Percentiles rank a stretch among this genome's conserved stretches.
Conservation (phyloP, 2,329 filamentous ascomycete species). For the Colletotrichum musicola region DNA sequence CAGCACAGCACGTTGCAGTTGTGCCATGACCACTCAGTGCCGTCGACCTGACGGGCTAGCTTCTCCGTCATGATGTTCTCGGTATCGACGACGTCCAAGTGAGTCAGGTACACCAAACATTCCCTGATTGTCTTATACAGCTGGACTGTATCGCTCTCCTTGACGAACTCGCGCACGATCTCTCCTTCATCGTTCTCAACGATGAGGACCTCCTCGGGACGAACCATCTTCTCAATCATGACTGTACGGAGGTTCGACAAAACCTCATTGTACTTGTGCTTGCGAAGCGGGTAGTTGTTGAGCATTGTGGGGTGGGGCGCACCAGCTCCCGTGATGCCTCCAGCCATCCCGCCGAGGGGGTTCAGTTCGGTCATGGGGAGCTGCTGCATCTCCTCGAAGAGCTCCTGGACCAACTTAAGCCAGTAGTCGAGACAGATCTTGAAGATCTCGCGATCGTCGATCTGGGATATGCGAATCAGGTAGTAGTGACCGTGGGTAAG, state of each 20-base stretch:
- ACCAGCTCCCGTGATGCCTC: conserved; percentile 80
- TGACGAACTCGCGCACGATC: conserved; percentile 98
- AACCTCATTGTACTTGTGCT: conserved; percentile 97
- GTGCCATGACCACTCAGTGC: conserved; percentile 97
- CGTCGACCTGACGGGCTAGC: conserved; percentile 93
- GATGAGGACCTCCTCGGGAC: conserved; percentile 96
- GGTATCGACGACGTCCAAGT: conserved; percentile 96
- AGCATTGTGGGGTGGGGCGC: conserved; percentile 88
- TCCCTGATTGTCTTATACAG: conserved; percentile 99
- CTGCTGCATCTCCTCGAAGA: conserved; percentile 99
- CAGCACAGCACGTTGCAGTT: conserved; percentile 99
- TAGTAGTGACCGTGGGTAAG: conserved; percentile 98
- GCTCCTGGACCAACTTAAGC: conserved; percentile 97
- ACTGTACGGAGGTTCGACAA: conserved; percentile 94
- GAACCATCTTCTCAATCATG: conserved; percentile 99
- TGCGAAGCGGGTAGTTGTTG: conserved; percentile 91
- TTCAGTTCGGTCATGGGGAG: conserved; percentile 94
- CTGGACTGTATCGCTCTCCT: conserved; percentile 98
- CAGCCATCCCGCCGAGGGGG: conserved; percentile 84
- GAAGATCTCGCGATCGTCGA: conserved; percentile 98
- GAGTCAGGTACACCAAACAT: conserved; percentile 95
- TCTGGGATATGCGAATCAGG: conserved; percentile 97
- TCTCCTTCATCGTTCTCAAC: conserved; percentile 99
- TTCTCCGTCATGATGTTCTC: conserved; percentile 99
- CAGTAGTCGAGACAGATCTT: conserved; percentile 99